A percentile compares a stretch with the other conserved stretches of the same genome.
phyloP scores from a whole-genome alignment of 441 rosid genomes.

The Adansonia madagascariensis region DNA sequence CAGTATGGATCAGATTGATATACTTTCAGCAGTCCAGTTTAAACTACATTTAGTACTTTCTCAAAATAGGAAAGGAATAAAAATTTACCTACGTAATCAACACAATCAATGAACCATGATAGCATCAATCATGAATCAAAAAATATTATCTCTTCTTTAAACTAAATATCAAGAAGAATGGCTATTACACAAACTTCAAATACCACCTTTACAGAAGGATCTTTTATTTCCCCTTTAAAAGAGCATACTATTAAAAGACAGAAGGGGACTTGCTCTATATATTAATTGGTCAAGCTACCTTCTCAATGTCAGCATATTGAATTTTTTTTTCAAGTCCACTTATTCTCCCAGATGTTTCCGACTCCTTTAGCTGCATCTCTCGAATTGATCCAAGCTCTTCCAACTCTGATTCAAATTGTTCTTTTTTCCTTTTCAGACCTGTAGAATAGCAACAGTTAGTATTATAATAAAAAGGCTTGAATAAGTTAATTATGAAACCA shows the following conservation, averaged over 20 bases:
- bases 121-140: neutral
- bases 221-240: neutral
- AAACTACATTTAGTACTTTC: conserved; percentile 16
- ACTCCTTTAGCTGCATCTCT: conserved; percentile 93
- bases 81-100: conserved; percentile 10
- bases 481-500: conserved; percentile 34
- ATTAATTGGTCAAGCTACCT: conserved; percentile 48
- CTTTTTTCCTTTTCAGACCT: conserved; percentile 81
- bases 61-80: neutral
- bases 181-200: neutral
- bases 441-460: conserved; percentile 36
- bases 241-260: neutral
- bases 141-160: neutral
- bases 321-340: conserved; percentile 97
- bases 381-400: conserved; percentile 92
- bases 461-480: conserved; percentile 24
- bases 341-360: conserved; percentile 91
- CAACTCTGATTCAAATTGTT: conserved; percentile 77
- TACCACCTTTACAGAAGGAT: neutral
- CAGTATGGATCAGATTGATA: neutral
- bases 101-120: conserved; percentile 9
- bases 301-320: conserved; percentile 97
- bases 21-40: neutral
- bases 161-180: conserved; percentile 4
- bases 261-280: neutral